Conservation (phyloP, 257 asterid genomes). For the Capsicum pubescens region DNA sequence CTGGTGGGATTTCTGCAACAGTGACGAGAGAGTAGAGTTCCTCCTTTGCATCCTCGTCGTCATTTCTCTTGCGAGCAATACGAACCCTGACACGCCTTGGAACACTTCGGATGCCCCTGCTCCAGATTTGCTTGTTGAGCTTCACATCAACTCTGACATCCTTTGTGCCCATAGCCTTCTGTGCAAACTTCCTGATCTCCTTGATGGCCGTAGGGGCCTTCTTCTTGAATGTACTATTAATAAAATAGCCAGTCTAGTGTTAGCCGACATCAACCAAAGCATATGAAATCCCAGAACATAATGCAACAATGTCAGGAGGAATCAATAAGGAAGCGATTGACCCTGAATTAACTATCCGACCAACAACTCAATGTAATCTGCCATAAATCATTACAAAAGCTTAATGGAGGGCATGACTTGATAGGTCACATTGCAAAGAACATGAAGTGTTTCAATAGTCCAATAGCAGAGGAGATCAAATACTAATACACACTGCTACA, state of each 20-base stretch:
- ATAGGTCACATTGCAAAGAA: no score
- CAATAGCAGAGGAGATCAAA: no score
- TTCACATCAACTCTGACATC: constrained; percentile 64
- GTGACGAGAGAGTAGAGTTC: constrained; percentile 68
- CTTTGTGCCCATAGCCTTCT: constrained; percentile 59
- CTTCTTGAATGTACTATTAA: constrained; percentile 59
- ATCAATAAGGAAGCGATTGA: no score
- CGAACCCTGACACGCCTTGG: constrained; percentile 64
- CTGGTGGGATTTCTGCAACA: constrained; percentile 56
- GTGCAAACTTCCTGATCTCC: constrained; percentile 63
- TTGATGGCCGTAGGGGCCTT: constrained; percentile 68
- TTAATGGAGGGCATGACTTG: no score
- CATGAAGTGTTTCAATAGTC: no score
- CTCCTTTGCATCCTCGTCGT: constrained; percentile 69
- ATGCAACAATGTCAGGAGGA: no score
- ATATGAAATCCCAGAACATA: no score
- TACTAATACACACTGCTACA: no score
- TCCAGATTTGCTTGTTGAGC: constrained; percentile 68
- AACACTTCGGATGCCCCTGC: constrained; percentile 68
- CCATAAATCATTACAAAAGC: no score
- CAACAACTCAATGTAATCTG: no score
- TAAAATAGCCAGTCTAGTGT: background rate
- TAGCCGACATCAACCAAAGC: background rate
- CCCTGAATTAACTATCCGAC: no score
- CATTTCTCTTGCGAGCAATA: constrained; percentile 67